These are phyloP conservation scores for Antitrichia curtipendula DNA, from an alignment of 225 moss, liverwort and hornwort genomes.

Conservation along the genomic window DNA sequence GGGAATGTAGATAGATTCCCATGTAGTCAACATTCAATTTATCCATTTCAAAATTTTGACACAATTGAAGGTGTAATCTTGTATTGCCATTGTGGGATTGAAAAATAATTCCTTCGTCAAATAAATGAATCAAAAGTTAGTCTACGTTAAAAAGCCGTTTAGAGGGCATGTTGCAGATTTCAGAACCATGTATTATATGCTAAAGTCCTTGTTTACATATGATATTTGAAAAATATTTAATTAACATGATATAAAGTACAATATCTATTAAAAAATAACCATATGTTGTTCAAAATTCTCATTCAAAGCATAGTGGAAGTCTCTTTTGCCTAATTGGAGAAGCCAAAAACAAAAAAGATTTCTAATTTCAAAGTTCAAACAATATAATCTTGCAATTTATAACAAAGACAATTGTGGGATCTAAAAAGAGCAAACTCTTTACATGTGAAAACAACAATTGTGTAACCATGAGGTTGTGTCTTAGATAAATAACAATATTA, in stretches of 20 bases:
- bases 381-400: background rate
- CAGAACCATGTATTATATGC: accelerated
- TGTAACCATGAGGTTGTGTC: too few species aligned
- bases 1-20: background rate
- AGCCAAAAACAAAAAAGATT: accelerated
- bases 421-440: accelerated
- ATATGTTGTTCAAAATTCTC: background rate
- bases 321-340: background rate
- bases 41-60: background rate
- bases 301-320: accelerated
- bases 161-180: too few species aligned
- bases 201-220: background rate
- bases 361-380: background rate
- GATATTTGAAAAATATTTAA: background rate
- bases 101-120: background rate
- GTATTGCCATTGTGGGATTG: background rate
- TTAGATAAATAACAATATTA: too few species aligned
- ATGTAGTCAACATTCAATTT: background rate
- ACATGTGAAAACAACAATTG: too few species aligned
- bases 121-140: background rate
- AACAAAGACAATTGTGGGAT: accelerated
- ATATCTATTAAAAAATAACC: too few species aligned
- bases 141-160: accelerated
- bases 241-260: too few species aligned
- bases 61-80: too few species aligned